Evolutionary conservation across 1,284 basidiomycete species (phyloP).

Genomic region (Puccinia horiana): DNA sequence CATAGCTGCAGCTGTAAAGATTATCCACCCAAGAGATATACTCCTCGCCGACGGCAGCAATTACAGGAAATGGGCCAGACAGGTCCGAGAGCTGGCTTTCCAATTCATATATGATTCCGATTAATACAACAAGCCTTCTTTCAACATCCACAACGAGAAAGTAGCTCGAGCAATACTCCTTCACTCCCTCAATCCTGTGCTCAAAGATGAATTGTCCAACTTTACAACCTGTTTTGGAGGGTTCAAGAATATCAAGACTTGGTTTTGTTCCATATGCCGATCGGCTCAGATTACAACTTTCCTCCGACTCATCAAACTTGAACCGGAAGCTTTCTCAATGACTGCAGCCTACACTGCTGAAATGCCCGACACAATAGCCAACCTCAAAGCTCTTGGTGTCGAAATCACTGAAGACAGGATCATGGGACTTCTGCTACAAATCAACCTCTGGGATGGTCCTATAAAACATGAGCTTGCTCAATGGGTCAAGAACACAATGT

Average conservation of each 20-base stretch:
- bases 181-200: neutral
- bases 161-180: neutral
- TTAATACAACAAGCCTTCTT: neutral
- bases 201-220: neutral
- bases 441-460: neutral
- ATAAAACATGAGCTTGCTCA: neutral
- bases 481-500: neutral
- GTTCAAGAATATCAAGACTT: neutral
- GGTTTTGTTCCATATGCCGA: neutral
- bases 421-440: neutral
- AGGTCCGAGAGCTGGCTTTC: neutral
- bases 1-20: no score
- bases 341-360: no score
- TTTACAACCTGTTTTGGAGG: neutral
- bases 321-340: neutral
- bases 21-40: no score
- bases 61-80: neutral
- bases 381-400: neutral
- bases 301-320: neutral
- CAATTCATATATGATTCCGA: neutral
- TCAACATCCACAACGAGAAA: neutral
- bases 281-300: neutral
- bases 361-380: neutral
- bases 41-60: neutral
- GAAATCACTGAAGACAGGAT: neutral